Evolutionary conservation across 2,329 filamentous ascomycete species (phyloP).

Genomic region (Sporothrix pseudoabietina): DNA sequence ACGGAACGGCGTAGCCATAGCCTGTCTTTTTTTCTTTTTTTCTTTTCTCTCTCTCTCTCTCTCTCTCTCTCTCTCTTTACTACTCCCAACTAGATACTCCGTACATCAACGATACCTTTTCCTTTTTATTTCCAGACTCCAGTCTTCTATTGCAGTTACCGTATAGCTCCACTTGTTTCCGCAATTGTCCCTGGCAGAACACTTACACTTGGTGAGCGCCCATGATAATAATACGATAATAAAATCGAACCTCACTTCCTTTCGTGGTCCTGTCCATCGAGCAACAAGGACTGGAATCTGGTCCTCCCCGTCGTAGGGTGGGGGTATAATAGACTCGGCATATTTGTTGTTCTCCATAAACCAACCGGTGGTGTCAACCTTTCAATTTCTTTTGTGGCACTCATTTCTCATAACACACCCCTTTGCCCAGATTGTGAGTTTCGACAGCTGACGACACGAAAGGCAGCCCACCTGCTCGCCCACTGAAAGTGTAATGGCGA

Average conservation of each 20-base stretch:
- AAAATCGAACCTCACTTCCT: not conserved
- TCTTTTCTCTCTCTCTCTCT: too few relatives aligned
- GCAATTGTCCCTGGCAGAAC: not conserved
- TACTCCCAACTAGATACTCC: conserved; percentile 11
- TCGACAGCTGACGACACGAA: conserved; percentile 10
- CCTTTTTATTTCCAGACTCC: not conserved
- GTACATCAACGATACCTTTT: conserved; percentile 8
- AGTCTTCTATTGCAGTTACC: not conserved
- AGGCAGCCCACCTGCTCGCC: not conserved
- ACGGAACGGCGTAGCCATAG: not conserved
- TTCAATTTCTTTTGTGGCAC: not conserved
- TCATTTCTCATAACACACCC: not conserved
- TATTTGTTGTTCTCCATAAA: not conserved
- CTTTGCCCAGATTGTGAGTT: conserved; percentile 9
- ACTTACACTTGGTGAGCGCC: too few relatives aligned
- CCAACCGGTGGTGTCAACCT: not conserved
- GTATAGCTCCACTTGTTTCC: not conserved
- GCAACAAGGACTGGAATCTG: not conserved
- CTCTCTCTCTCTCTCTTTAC: too few relatives aligned
- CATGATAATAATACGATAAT: not conserved
- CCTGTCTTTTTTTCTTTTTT: conserved; percentile 3
- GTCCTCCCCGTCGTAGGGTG: not conserved
- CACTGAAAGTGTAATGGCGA: not conserved
- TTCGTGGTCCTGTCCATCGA: not conserved
- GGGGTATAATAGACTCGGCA: conserved; percentile 13